Evolutionary conservation across 208 protist species (phyloP), one percentile per base, ranked within the genome.

Genomic region (Lotmaria passim): DNA sequence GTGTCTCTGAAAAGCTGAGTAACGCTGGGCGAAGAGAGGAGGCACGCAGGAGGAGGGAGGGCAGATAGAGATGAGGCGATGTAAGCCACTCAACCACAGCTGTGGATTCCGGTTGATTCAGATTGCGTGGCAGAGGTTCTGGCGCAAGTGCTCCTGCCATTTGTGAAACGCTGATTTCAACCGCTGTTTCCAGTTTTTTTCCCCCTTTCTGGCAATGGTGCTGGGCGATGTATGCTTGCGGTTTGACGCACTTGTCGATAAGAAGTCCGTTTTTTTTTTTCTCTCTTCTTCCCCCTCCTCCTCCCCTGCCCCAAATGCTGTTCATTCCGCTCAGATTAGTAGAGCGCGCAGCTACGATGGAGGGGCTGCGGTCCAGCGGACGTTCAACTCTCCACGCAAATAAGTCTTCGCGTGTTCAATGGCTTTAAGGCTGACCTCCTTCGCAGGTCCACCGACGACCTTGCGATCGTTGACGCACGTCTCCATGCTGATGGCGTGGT

Each of bases 391-490:
- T 12, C 12, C 66, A 26, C 23, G 43, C 53, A 77, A 33, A 34
- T 64, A 69, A 7, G 24, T 11, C 47, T 65, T 62, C 21, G 71
- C 71, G n/a, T 36, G 41, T n/a, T 53, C 61, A 30, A 77, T 70
- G 12, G 71, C 71, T 23, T 47, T n/a, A 15, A 31, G 43, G 47
- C 71, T 60, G 28, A 70, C 63, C 71, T 69, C 71, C 59, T 65
- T 68, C 17, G 71, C 71, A 7, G 71, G 71, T 14, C 71, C 71
- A 19, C 71, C 71, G 3, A 77, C 62, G 11, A 77, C 71, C 57
- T 77, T 77, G 63, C 71, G 71, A 26, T 77, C 71, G 41, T 77
- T 77, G 21, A 77, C 71, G 50, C 71, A 77, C 36, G 71, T 70
- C 41, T 77, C 71, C 71, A 77, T 77, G 48, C 71, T 77, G 71